Conservation (phyloP, 495 filamentous ascomycete species). For the Pseudevernia furfuracea region DNA sequence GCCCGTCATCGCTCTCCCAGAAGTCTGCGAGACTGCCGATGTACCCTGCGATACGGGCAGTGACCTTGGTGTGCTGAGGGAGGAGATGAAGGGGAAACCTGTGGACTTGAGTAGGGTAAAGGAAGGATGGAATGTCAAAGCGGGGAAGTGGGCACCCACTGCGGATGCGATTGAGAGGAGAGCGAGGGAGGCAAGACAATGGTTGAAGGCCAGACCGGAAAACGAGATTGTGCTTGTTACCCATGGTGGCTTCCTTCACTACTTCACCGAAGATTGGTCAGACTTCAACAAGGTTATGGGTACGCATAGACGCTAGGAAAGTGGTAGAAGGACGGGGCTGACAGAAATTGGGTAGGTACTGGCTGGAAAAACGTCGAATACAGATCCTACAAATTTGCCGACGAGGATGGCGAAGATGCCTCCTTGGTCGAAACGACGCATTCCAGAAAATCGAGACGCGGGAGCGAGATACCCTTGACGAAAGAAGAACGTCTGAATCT, state of each 20-base stretch:
- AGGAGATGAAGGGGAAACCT: constrained; percentile 35
- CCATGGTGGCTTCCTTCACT: constrained; percentile 66
- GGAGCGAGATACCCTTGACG: constrained; percentile 40
- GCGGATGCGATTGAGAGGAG: constrained; percentile 52
- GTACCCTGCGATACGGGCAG: constrained; percentile 76
- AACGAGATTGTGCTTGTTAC: constrained; percentile 64
- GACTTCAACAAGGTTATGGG: constrained; percentile 34
- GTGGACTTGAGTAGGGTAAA: constrained; percentile 58
- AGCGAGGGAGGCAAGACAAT: constrained; percentile 57
- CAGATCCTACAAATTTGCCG: constrained; percentile 63
- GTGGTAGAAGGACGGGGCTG: constrained; percentile 9
- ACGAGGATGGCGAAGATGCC: constrained; percentile 47
- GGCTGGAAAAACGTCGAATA: constrained; percentile 83
- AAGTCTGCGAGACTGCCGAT: constrained; percentile 72
- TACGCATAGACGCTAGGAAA: constrained; percentile 8
- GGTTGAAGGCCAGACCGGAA: constrained; percentile 51
- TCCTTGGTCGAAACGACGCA: constrained; percentile 56
- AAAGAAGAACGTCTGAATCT: constrained; percentile 38
- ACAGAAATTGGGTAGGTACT: constrained; percentile 45
- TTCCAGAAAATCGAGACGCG: constrained; percentile 51
- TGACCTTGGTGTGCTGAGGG: constrained; percentile 41
- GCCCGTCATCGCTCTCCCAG: constrained; percentile 62
- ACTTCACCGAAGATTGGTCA: constrained; percentile 77
- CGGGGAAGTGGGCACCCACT: constrained; percentile 51
- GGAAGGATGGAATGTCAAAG: constrained; percentile 66